Evolutionary conservation across 2,329 filamentous ascomycete species (phyloP).

Genomic region (Arthrinium puccinioides): DNA sequence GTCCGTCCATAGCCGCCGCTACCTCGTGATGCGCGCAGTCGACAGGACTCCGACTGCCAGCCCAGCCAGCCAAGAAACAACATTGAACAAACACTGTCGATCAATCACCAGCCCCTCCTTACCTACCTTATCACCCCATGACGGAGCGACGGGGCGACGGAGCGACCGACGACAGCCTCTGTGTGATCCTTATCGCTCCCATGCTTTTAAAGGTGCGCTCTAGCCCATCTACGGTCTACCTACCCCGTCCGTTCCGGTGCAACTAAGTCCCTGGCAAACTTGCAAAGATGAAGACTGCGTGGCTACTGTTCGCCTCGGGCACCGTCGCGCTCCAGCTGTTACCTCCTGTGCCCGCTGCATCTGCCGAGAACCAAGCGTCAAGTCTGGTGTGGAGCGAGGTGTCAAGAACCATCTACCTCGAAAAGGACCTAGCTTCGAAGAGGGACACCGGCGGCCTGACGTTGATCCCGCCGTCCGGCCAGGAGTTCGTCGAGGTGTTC

Average conservation of each 20-base stretch:
- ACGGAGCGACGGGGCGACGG: no score
- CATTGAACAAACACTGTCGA: no score
- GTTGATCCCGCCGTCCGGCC: slow-evolving; percentile 40
- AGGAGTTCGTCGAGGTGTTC: slow-evolving; percentile 41
- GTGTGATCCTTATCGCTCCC: no score
- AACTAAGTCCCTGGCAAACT: background rate
- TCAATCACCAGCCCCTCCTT: no score
- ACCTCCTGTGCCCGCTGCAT: background rate
- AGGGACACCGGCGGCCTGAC: slow-evolving; percentile 38
- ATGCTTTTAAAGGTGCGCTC: no score
- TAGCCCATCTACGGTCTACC: background rate
- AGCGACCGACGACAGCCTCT: no score
- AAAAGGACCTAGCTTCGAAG: slow-evolving; percentile 26
- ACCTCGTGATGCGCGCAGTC: no score
- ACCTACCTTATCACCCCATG: no score
- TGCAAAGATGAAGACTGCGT: background rate
- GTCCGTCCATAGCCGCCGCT: no score
- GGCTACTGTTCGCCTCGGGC: background rate
- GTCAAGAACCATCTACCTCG: slow-evolving; percentile 30
- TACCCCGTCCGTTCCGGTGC: background rate
- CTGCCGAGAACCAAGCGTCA: background rate
- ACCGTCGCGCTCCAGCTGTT: background rate
- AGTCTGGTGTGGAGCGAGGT: background rate
- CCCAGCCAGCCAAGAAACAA: no score
- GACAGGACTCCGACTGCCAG: no score